phyloP scores from a whole-genome alignment of 2,329 filamentous ascomycete species.

The Ceratocystis cacaofunesta region DNA sequence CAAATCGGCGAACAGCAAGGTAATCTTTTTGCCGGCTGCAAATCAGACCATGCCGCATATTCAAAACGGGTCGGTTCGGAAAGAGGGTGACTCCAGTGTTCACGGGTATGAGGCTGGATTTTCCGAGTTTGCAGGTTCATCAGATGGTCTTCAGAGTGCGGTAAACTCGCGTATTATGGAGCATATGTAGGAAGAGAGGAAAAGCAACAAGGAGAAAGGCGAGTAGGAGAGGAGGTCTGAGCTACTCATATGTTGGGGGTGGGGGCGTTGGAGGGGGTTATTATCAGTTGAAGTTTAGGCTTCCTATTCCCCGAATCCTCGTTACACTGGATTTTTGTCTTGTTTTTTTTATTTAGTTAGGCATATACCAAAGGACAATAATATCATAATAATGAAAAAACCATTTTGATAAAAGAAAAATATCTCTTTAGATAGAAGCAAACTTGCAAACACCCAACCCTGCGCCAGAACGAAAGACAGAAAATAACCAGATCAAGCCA shows the following conservation, averaged over 20 bases:
- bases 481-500: constrained; percentile 7
- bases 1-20: constrained; percentile 78
- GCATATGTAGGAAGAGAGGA: constrained; percentile 49
- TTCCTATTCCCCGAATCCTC: neutral
- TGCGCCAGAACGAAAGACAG: constrained; percentile 12
- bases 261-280: neutral
- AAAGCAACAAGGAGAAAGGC: too few relatives aligned
- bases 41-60: constrained; percentile 41
- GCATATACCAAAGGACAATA: neutral
- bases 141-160: constrained; percentile 57
- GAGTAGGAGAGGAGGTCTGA: neutral
- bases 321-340: too few relatives aligned
- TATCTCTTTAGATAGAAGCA: constrained; percentile 11
- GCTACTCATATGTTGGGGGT: neutral
- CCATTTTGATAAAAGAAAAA: constrained; percentile 1
- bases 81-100: constrained; percentile 19
- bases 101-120: constrained; percentile 31
- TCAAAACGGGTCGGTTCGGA: constrained; percentile 29
- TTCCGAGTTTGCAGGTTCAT: constrained; percentile 38
- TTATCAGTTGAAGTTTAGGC: neutral
- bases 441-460: constrained; percentile 12
- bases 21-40: constrained; percentile 58
- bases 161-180: constrained; percentile 72
- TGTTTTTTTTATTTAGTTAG: too few relatives aligned
- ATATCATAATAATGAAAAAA: constrained; percentile 17